Conservation (phyloP, 768 basidiomycete genomes). For the Termitomyces sp. region DNA sequence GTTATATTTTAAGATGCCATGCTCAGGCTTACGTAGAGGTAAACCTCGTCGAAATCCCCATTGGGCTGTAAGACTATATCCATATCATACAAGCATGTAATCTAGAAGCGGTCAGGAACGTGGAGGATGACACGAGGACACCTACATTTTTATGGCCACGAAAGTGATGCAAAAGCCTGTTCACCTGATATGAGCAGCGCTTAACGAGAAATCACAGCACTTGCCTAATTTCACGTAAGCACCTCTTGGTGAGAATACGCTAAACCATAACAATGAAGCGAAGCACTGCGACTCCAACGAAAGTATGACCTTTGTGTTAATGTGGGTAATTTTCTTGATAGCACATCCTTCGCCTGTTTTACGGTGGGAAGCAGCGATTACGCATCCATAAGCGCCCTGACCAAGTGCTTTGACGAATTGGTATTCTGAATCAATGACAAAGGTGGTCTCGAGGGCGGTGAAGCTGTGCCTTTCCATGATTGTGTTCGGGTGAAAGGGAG, state of each 20-base stretch:
- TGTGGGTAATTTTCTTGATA: constrained; percentile 95
- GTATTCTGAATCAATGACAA: constrained; percentile 86
- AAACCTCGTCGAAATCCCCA: constrained; percentile 97
- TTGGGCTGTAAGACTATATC: constrained; percentile 92
- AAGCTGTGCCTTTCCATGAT: constrained; percentile 74
- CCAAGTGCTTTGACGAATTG: constrained; percentile 96
- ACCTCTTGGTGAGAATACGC: constrained; percentile 96
- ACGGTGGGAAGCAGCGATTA: constrained; percentile 81
- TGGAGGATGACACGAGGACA: constrained; percentile 6
- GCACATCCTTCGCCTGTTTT: constrained; percentile 84
- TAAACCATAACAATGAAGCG: constrained; percentile 23
- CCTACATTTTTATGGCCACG: constrained; percentile 96
- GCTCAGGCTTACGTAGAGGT: constrained; percentile 68
- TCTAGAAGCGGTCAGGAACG: constrained; percentile 44
- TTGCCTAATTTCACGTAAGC: constrained; percentile 90
- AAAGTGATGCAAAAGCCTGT: constrained; percentile 91
- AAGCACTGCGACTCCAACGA: not conserved
- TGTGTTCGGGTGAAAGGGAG: constrained; percentile 2
- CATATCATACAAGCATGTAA: constrained; percentile 97
- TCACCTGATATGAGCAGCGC: not conserved
- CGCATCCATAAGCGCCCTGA: constrained; percentile 93
- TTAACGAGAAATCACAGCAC: constrained; percentile 16
- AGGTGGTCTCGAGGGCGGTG: constrained; percentile 79
- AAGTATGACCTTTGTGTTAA: constrained; percentile 70
- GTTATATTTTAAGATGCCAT: not conserved